Percentiles rank a stretch among this genome's conserved stretches.
Conservation (phyloP, 345 rosid genomes). For the Citrus glauca region DNA sequence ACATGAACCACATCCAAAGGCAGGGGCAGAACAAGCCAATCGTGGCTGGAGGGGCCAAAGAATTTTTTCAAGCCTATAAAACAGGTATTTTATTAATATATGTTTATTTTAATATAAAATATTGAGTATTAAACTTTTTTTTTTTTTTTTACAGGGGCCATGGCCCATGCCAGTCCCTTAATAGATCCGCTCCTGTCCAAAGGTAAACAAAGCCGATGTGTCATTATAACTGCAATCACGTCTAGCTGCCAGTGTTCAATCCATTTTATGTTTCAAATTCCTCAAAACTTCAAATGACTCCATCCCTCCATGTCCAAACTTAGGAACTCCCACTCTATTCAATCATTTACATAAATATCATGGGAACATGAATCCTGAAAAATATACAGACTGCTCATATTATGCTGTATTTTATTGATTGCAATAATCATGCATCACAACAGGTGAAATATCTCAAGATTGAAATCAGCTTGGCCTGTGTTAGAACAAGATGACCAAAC, state of each 20-base stretch:
- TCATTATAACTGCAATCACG: not conserved
- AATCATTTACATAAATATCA: not conserved
- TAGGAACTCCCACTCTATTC: not conserved
- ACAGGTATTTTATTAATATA: no score
- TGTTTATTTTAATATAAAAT: no score
- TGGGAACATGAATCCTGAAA: not conserved
- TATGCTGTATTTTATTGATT: not conserved
- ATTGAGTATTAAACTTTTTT: no score
- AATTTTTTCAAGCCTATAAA: no score
- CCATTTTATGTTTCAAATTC: slow-evolving; percentile 2
- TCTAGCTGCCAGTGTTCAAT: not conserved
- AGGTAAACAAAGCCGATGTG: not conserved
- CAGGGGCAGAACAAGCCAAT: no score
- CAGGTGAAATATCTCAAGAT: not conserved
- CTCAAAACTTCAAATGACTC: not conserved
- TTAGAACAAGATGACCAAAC: not conserved
- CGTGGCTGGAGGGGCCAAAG: no score
- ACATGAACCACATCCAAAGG: not conserved
- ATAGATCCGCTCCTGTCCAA: not conserved
- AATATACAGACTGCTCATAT: not conserved
- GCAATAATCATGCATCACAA: not conserved
- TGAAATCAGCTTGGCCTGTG: not conserved
- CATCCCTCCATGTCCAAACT: not conserved
- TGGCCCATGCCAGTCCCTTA: no score
- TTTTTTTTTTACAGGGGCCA: no score